Conservation (phyloP, 768 basidiomycete species). For the Macrolepiota fuliginosa region DNA sequence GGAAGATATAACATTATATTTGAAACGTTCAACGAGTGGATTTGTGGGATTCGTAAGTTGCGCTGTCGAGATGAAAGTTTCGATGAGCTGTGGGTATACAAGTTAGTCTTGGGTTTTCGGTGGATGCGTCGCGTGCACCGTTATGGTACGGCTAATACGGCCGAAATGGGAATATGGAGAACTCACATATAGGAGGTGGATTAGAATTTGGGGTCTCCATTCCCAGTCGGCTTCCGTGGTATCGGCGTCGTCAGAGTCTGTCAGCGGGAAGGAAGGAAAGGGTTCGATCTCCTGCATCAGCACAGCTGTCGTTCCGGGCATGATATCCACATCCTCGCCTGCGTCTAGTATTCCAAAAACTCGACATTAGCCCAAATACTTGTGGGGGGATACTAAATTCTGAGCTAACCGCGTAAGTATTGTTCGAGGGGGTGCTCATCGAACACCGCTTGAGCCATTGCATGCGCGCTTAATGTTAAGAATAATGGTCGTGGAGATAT, state of each 20-base stretch:
- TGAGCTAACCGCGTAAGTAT: slow-evolving; percentile 60
- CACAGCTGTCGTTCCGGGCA: slow-evolving; percentile 53
- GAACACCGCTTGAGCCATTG: slow-evolving; percentile 77
- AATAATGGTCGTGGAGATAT: slow-evolving; percentile 7
- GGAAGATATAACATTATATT: slow-evolving; percentile 81
- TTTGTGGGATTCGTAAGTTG: slow-evolving; percentile 33
- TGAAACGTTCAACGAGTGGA: slow-evolving; percentile 75
- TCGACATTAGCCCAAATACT: not conserved
- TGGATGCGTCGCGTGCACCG: not conserved
- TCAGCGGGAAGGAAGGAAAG: slow-evolving; percentile 19
- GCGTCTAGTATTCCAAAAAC: slow-evolving; percentile 40
- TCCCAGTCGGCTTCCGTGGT: slow-evolving; percentile 28
- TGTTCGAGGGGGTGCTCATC: slow-evolving; percentile 75
- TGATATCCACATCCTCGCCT: slow-evolving; percentile 49
- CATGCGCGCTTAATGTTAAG: slow-evolving; percentile 13
- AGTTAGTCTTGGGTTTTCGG: not conserved
- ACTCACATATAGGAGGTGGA: slow-evolving; percentile 40
- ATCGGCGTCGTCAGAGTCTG: slow-evolving; percentile 21
- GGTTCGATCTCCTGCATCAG: slow-evolving; percentile 38
- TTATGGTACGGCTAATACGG: not conserved
- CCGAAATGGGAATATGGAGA: not conserved
- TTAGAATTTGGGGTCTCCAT: slow-evolving; percentile 35
- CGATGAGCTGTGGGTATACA: slow-evolving; percentile 29
- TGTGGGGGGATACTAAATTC: not conserved
- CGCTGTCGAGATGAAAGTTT: slow-evolving; percentile 34